Percentiles rank a stretch among this genome's conserved stretches.
phyloP scores from a whole-genome alignment of 805 yeast species.

The Ogataea degrootiae region DNA sequence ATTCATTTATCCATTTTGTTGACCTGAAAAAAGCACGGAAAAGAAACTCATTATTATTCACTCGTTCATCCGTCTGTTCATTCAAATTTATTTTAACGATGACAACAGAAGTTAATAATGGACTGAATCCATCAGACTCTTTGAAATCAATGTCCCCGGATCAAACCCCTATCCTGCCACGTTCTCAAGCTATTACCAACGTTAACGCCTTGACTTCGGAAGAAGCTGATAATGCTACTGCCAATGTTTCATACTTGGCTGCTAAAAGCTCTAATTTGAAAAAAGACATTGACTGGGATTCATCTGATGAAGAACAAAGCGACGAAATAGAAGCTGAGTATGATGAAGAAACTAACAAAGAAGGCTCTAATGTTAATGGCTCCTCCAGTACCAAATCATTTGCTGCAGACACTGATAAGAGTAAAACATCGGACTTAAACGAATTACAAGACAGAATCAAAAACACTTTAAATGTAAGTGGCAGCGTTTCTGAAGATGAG shows the following conservation, averaged over 20 bases:
- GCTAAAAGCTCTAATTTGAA: background rate
- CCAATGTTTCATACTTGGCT: constrained; percentile 1
- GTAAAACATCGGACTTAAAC: too few relatives aligned
- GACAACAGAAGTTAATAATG: constrained; percentile 1
- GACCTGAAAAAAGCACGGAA: too few relatives aligned
- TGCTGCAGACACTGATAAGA: too few relatives aligned
- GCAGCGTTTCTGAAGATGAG: too few relatives aligned
- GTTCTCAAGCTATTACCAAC: constrained; percentile 25
- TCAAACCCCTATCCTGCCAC: constrained; percentile 16
- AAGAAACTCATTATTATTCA: too few relatives aligned
- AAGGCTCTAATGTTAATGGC: background rate
- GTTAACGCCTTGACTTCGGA: constrained; percentile 24
- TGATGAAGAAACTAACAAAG: background rate
- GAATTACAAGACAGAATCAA: too few relatives aligned
- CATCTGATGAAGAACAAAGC: constrained; percentile 6
- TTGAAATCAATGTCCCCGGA: background rate
- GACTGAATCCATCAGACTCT: background rate
- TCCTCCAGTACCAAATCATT: background rate
- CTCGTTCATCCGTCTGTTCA: too few relatives aligned
- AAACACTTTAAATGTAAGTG: too few relatives aligned
- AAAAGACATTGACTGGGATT: constrained; percentile 6
- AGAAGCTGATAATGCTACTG: constrained; percentile 3
- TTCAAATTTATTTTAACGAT: background rate
- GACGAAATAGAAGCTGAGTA: constrained; percentile 1
- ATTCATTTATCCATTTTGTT: too few relatives aligned